Evolutionary conservation across 108 stramenopile genomes (phyloP).

Genomic region (Cyclotella distinguenda): DNA sequence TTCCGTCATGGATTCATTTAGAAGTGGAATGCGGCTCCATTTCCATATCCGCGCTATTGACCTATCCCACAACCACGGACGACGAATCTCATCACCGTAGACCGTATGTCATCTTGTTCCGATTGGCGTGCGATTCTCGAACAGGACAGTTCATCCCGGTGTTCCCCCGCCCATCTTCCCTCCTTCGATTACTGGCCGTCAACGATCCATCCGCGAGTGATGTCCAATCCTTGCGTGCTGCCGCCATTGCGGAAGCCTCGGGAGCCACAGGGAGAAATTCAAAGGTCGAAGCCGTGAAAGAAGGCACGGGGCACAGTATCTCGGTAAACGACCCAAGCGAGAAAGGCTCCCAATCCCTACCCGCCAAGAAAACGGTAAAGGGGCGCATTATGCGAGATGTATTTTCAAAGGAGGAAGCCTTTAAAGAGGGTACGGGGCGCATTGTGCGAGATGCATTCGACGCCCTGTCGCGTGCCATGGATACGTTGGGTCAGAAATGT

Average conservation of each 20-base stretch:
- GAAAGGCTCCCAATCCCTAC: too few relatives aligned
- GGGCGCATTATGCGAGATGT: too few relatives aligned
- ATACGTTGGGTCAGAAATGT: conserved; percentile 76
- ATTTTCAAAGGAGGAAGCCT: too few relatives aligned
- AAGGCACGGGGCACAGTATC: too few relatives aligned
- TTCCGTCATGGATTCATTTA: conserved; percentile 79
- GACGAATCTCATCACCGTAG: conserved; percentile 1
- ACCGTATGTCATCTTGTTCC: conserved; percentile 65
- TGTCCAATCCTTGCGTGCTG: conserved; percentile 60
- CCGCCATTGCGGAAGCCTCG: conserved; percentile 38
- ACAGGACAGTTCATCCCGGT: conserved; percentile 72
- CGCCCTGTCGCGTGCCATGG: conserved; percentile 74
- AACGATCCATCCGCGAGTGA: conserved; percentile 72
- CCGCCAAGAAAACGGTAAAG: too few relatives aligned
- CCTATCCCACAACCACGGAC: conserved; percentile 35
- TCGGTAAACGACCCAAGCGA: too few relatives aligned
- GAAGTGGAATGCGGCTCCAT: conserved; percentile 74
- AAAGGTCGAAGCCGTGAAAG: too few relatives aligned
- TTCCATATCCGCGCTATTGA: conserved; percentile 64
- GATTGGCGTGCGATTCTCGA: conserved; percentile 77
- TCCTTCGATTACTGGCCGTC: conserved; percentile 71
- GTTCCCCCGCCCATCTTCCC: conserved; percentile 59
- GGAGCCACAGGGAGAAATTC: too few relatives aligned
- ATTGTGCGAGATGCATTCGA: conserved; percentile 78
- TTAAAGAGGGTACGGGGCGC: conserved; percentile 66